Evolutionary conservation across 1,139 yeast genomes (phyloP).

Genomic region (Debaryomyces sp.): DNA sequence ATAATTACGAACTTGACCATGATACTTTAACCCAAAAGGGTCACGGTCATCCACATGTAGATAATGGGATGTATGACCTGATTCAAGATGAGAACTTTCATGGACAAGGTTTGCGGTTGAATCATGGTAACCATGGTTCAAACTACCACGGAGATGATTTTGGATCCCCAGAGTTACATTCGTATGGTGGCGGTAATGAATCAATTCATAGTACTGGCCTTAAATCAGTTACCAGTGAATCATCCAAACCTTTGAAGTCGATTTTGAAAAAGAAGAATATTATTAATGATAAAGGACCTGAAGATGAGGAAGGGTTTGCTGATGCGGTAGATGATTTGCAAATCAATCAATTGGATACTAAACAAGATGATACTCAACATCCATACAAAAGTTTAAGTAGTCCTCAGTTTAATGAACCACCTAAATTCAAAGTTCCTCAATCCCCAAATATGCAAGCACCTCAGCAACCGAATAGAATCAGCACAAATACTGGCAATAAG

Average conservation of each 20-base stretch:
- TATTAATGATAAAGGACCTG: conserved; percentile 16
- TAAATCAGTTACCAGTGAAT: conserved; percentile 1
- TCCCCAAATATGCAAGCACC: not conserved
- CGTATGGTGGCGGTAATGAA: not conserved
- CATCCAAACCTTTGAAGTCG: conserved; percentile 35
- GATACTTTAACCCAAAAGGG: conserved; percentile 5
- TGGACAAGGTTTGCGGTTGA: not conserved
- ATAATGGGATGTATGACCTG: not conserved
- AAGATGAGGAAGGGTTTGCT: conserved; percentile 7
- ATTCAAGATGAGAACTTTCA: not conserved
- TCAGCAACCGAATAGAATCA: not conserved
- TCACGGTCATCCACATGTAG: conserved; percentile 15
- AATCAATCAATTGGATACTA: not conserved
- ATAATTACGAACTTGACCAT: conserved; percentile 38
- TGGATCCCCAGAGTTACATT: not conserved
- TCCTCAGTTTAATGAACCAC: conserved; percentile 13
- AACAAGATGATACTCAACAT: not conserved
- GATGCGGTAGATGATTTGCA: not conserved
- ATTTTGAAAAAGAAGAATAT: conserved; percentile 34
- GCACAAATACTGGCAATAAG: not conserved
- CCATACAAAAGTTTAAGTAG: conserved; percentile 20
- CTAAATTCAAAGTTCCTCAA: conserved; percentile 16
- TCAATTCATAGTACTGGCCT: not conserved
- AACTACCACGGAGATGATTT: not conserved
- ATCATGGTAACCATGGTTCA: conserved; percentile 4